Evolutionary conservation across 2,329 filamentous ascomycete genomes (phyloP), one percentile per base, ranked within the genome.

Genomic region (Bretziella fagacearum): DNA sequence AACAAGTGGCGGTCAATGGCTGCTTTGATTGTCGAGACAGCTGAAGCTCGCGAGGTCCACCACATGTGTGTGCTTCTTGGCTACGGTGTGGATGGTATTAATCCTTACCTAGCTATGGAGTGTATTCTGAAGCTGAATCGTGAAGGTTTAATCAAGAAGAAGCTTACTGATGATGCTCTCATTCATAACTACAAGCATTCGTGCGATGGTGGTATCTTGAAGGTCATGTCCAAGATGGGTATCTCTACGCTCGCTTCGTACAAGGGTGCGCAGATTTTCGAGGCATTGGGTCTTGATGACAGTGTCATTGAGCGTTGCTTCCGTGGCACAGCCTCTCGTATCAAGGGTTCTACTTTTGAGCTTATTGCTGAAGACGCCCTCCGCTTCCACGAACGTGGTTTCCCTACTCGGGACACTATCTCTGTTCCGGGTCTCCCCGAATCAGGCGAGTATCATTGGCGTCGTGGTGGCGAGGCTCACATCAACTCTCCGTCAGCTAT

Each of bases 221-320:
- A 96, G 65, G 89, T 96, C 61, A 96, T 96, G 89, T 91, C 82
- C 63, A 96, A 96, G 71, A 96, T 96, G 89, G 89, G 89, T 68
- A 96, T 96, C 54, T 95, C 89, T 5, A 96, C 89, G 26, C 70
- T 96, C 39, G 85, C 89, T 58, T 89, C 82, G 55, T 96, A 96
- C 71, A 96, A 96, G 70, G 89, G 89, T 59, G 89, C 89, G 48
- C 89, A 96, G 67, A 96, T 96, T 54, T 96, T 95, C 56, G 89
- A 96, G 62, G 86, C 87, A 42, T 80, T 96, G 36, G 89, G 89
- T 64, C 79, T 95, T 27, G 87, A 95, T 58, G 87, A 94, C 61
- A 72, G 73, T 17, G 87, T 96, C 40, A 84, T 96, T 46, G 87
- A 96, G 60, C 79, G 84, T 55, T 95, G 87, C 71, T 96, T 96